These are phyloP conservation scores for Penicillium roqueforti DNA, from an alignment of 495 filamentous ascomycete genomes.

Conservation along the genomic window DNA sequence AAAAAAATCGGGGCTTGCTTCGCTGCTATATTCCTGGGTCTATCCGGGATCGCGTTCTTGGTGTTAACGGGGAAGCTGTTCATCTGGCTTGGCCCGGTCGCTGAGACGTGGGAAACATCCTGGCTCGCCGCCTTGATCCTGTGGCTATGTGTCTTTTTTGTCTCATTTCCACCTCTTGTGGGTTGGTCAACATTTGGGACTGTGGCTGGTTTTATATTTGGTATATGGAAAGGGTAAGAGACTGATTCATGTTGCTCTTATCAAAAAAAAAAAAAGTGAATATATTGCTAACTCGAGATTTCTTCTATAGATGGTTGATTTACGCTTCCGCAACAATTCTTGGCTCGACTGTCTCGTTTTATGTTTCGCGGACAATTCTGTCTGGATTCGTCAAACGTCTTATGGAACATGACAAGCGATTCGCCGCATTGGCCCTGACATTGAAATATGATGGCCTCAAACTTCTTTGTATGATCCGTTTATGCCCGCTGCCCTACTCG, in stretches of 20 bases:
- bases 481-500: conserved; percentile 93
- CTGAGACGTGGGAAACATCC: conserved; percentile 66
- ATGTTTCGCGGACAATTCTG: conserved; percentile 73
- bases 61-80: conserved; percentile 77
- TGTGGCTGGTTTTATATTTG: conserved; percentile 88
- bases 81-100: conserved; percentile 61
- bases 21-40: conserved; percentile 44
- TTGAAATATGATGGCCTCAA: conserved; percentile 80
- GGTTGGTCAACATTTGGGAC: conserved; percentile 88
- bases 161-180: conserved; percentile 85
- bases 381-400: conserved; percentile 71
- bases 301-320: conserved; percentile 64
- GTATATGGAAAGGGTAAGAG: conserved; percentile 73
- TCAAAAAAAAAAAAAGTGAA: too few species aligned
- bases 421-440: conserved; percentile 64
- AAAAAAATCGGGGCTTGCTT: conserved; percentile 58
- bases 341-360: conserved; percentile 73
- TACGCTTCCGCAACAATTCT: conserved; percentile 71
- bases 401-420: conserved; percentile 76
- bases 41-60: conserved; percentile 61
- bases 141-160: conserved; percentile 70
- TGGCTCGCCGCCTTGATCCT: conserved; percentile 71
- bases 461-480: conserved; percentile 83
- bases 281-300: conserved; percentile 9
- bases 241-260: background rate